These are phyloP conservation scores for Dillenia turbinata DNA, from an alignment of 164 flowering plant genomes.

Conservation along the genomic window DNA sequence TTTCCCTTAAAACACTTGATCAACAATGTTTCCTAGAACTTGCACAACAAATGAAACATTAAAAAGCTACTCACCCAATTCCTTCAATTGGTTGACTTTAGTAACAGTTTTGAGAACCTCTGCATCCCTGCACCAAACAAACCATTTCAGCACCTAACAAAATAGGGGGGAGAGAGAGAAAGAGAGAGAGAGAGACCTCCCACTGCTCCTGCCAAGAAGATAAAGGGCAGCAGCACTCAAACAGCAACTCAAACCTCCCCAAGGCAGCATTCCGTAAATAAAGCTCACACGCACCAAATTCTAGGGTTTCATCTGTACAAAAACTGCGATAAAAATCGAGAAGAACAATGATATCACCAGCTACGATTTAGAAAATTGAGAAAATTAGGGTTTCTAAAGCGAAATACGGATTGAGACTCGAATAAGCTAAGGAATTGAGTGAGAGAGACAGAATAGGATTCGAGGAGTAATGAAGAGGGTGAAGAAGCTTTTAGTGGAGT, in stretches of 20 bases:
- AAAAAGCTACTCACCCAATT: conserved; percentile 52
- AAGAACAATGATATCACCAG: not conserved
- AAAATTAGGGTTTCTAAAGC: not conserved
- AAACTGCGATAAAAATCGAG: not conserved
- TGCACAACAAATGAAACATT: no score
- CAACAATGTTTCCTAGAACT: no score
- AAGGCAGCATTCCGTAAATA: conserved; percentile 57
- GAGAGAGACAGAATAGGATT: conserved; percentile 1
- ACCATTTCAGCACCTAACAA: not conserved
- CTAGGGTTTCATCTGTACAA: not conserved
- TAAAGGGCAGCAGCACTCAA: conserved; percentile 92
- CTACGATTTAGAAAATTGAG: not conserved
- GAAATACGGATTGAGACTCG: not conserved
- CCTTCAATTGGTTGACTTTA: conserved; percentile 82
- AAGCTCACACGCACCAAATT: not conserved
- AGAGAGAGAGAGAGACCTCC: conserved; percentile 39
- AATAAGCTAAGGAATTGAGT: not conserved
- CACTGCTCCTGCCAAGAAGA: conserved; percentile 86
- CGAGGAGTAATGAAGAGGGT: conserved; percentile 6
- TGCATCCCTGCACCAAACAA: conserved; percentile 59
- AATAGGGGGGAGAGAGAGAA: not conserved
- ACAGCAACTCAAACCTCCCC: conserved; percentile 93
- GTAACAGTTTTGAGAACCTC: conserved; percentile 66
- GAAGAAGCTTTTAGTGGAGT: not conserved
- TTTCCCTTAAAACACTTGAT: no score